Evolutionary conservation across 352 stramenopile species (phyloP), one percentile per base, ranked within the genome.

Genomic region (Globisporangium okanoganense): DNA sequence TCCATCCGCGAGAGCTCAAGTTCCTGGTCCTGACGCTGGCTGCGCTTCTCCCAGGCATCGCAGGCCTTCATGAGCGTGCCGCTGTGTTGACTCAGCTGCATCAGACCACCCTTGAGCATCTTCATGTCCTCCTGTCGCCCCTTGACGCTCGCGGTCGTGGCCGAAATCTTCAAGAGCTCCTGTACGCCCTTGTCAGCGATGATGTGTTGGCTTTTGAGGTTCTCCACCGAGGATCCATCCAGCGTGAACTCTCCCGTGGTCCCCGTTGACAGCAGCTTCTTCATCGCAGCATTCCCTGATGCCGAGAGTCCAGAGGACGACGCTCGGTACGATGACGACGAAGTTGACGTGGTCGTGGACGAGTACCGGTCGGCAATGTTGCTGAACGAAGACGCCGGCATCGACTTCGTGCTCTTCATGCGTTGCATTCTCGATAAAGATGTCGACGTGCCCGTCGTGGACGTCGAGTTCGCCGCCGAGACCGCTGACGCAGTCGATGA

Each of bases 131-230:
- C 79, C 22, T 78, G 57, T 0, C 78, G 70, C 18, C 63, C 54
- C 56, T 80, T 85, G 65, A 81, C 61, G 61, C 73, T 69, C 22
- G 71, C 47, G 35, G 75, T 67, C 18, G 73, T 83, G 31, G 75
- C 38, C 2, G 69, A 59, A 5, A 78, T 76, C 36, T 68, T 79
- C 27, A 92, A 67, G n/a, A 92, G 56, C 43, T 89, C 73, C 40
- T 82, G 71, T 3, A 89, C 79, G 0, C 74, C 82, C 56, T 82
- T 74, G 36, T 87, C 82, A 0, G 82, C 75, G 41, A 87, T 59
- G 6, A 76, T 70, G 54, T 92, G 83, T 25, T 88, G 79, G n/a
- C 81, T 71, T 63, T 85, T 88, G 31, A 91, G 64, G n/a, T 79
- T 76, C 53, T 79, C 67, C 7, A 91, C 62, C 4, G 66, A 71